Conservation (phyloP, 2,329 filamentous ascomycete species). For the Colletotrichum chlorophyti region DNA sequence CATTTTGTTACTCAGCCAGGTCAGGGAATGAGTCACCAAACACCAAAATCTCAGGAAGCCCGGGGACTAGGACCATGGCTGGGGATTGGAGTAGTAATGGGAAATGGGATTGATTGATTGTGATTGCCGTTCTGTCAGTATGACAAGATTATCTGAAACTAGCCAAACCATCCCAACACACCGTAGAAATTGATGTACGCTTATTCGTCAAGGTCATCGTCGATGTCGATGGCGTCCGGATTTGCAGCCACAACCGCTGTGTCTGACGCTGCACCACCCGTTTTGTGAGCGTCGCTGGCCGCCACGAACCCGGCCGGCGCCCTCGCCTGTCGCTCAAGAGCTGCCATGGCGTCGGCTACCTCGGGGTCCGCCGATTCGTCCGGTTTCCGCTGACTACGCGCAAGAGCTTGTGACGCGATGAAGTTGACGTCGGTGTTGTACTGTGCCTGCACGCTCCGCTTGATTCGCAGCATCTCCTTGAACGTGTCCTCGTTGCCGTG, state of each 20-base stretch:
- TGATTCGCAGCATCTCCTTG: conserved; percentile 98
- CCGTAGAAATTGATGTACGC: conserved; percentile 23
- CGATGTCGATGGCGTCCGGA: conserved; percentile 85
- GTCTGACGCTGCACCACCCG: conserved; percentile 56
- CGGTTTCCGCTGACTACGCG: conserved; percentile 72
- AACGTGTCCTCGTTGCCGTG: conserved; percentile 99
- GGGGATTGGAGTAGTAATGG: neutral
- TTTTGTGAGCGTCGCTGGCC: conserved; percentile 75
- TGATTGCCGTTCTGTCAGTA: conserved; percentile 8
- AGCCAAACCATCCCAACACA: conserved; percentile 1
- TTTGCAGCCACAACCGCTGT: conserved; percentile 64
- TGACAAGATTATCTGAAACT: conserved; percentile 11
- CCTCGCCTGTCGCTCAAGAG: conserved; percentile 84
- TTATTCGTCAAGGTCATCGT: conserved; percentile 73
- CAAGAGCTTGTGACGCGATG: conserved; percentile 93
- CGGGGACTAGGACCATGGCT: too few species aligned
- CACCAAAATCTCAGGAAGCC: too few species aligned
- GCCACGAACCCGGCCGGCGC: conserved; percentile 92
- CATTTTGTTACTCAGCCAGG: too few species aligned
- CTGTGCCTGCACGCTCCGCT: conserved; percentile 94
- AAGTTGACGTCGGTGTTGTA: conserved; percentile 99
- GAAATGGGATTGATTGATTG: neutral
- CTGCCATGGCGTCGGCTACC: conserved; percentile 83
- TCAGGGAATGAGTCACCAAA: too few species aligned
- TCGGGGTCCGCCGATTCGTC: conserved; percentile 50